A percentile compares a stretch with the other conserved stretches of the same genome.
These are phyloP conservation scores for Hypoxylon sp. DNA, from an alignment of 2,329 filamentous ascomycete species.

Conservation along the genomic window DNA sequence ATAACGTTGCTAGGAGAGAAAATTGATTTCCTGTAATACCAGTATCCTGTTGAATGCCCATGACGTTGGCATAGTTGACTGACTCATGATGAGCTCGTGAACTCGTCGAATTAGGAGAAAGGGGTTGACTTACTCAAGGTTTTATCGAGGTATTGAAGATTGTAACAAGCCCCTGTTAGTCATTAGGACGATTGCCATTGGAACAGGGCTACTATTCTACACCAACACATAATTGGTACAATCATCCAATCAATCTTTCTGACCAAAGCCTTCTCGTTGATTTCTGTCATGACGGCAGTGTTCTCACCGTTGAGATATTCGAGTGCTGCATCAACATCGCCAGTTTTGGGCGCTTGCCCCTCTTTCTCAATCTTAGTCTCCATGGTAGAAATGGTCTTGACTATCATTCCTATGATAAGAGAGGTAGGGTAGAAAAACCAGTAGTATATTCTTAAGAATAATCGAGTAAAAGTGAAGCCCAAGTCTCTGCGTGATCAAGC, in stretches of 20 bases:
- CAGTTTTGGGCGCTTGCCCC: slow-evolving; percentile 30
- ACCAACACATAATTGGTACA: slow-evolving; percentile 53
- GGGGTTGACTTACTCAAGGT: slow-evolving; percentile 45
- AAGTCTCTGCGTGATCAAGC: not conserved
- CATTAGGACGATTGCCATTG: slow-evolving; percentile 1
- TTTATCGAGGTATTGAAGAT: slow-evolving; percentile 54
- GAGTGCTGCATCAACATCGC: slow-evolving; percentile 47
- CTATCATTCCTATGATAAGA: not conserved
- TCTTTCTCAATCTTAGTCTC: slow-evolving; percentile 33
- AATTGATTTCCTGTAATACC: slow-evolving; percentile 52
- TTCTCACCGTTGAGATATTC: slow-evolving; percentile 46
- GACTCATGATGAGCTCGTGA: not conserved
- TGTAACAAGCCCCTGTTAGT: slow-evolving; percentile 51
- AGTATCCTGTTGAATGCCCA: slow-evolving; percentile 53
- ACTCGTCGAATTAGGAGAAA: not conserved
- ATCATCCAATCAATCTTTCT: slow-evolving; percentile 53
- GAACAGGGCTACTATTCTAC: not conserved
- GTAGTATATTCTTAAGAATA: not conserved
- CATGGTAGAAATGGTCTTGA: slow-evolving; percentile 23
- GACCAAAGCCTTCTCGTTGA: slow-evolving; percentile 48
- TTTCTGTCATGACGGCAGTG: slow-evolving; percentile 43
- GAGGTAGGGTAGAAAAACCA: not conserved
- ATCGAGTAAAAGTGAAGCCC: not conserved
- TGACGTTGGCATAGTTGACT: slow-evolving; percentile 55
- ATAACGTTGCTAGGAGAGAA: slow-evolving; percentile 53